Base-by-base conservation (phyloP, 345 rosid genomes). In the Raphanus sativus region DNA sequence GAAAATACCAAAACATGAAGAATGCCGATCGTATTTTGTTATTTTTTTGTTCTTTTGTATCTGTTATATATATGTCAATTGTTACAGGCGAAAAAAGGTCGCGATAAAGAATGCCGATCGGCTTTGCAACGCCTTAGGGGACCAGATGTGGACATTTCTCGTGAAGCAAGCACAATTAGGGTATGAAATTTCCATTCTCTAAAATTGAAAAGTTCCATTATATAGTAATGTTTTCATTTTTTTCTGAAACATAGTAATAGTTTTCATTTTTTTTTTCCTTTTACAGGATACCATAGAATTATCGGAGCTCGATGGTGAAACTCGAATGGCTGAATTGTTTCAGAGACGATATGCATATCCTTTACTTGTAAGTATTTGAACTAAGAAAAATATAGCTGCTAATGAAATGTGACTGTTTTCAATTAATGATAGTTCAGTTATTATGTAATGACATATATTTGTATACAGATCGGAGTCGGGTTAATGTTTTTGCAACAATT, bases 401-500 rank as follows among this genome's bases (percentile, higher is more conserved):
- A 17, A 4, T 29, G 8, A 26, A 36, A 10, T 38, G 48, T 16
- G 11, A 6, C 26, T 45, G 45, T 71, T 28, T 38, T 9, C 3
- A 24, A 7, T 24, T 0, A 1, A 64, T 58, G 17, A 48, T 16
- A 17, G 32, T 21, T 15, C 34, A 45, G 16, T 33, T 63, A 28
- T 52, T 32, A 29, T 29, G 25, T 68, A 32, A 71, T 60, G 29
- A 75, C 15, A 54, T 16, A 11, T 15, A 8, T 56, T 24, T 69
- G 67, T 70, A 65, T 70, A 24, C 71, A 66, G 85, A 76, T 82
- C 6, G 85, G 82, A 71, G 77, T 82, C 0, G 85, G 85, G 38
- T 76, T 82, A n/a, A 82, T 82, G 85, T 45, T 78, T 21, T 71
- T 82, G 45, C 85, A 82, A 75, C 82, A 82, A 71, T 12, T 82